Evolutionary conservation across 2,329 filamentous ascomycete genomes (phyloP).

Genomic region (Aspergillus pseudoviridinutans): DNA sequence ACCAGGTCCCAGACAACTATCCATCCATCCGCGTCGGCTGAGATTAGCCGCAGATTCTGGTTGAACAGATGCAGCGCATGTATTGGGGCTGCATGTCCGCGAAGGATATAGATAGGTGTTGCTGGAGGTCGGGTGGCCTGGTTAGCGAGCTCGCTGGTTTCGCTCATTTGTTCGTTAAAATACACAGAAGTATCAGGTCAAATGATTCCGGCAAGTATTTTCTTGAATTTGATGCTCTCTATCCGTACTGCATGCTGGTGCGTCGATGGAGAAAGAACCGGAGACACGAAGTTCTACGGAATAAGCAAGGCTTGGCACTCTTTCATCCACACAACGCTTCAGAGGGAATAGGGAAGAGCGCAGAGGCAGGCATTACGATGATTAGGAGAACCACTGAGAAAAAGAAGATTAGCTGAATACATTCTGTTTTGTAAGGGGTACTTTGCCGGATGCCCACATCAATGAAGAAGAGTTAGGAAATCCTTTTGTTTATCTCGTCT

Average conservation of each 20-base stretch:
- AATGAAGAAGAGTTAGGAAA: not conserved
- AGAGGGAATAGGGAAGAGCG: not conserved
- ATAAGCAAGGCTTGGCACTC: not conserved
- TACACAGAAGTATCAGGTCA: not conserved
- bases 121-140: slow-evolving; percentile 41
- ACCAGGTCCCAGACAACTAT: slow-evolving; percentile 80
- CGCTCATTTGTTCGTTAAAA: slow-evolving; percentile 8
- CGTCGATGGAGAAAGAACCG: not conserved
- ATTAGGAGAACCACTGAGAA: not conserved
- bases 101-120: slow-evolving; percentile 67
- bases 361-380: not conserved
- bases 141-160: slow-evolving; percentile 3
- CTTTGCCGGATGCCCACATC: not conserved
- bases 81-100: slow-evolving; percentile 78
- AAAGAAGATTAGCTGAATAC: no score
- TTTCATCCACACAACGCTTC: not conserved
- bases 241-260: not conserved
- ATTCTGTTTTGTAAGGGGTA: no score
- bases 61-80: slow-evolving; percentile 72
- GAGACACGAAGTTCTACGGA: not conserved
- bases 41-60: slow-evolving; percentile 70
- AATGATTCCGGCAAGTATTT: not conserved
- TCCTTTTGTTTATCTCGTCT: not conserved
- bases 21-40: slow-evolving; percentile 87
- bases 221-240: not conserved